These are phyloP conservation scores for Plantago rigida DNA, from an alignment of 305 asterid species.

Conservation along the genomic window DNA sequence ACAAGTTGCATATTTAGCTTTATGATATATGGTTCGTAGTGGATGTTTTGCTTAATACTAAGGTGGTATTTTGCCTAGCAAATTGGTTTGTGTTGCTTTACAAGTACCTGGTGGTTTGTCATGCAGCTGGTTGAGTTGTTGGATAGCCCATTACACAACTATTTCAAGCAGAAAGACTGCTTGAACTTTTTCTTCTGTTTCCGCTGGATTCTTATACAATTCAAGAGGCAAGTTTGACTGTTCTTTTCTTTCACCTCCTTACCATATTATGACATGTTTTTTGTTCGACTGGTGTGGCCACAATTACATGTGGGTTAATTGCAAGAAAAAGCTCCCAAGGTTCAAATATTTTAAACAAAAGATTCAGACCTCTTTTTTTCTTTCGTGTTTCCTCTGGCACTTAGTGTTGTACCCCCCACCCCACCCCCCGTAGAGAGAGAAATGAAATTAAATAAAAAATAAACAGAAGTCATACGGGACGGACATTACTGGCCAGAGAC, in stretches of 20 bases:
- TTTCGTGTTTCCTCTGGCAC: no score
- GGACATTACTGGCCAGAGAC: no score
- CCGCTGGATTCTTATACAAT: conserved; percentile 97
- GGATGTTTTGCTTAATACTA: conserved; percentile 6
- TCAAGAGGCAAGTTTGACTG: conserved; percentile 62
- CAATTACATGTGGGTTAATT: neutral
- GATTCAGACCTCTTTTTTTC: no score
- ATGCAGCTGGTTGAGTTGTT: conserved; percentile 88
- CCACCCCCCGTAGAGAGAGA: no score
- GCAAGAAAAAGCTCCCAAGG: no score
- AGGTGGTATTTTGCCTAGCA: neutral
- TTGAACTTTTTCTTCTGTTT: conserved; percentile 95
- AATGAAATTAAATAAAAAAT: no score
- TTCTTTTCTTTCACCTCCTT: conserved; percentile 5
- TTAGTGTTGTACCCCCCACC: no score
- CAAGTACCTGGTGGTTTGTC: conserved; percentile 5
- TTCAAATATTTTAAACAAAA: no score
- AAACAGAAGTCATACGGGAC: no score
- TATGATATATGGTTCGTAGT: neutral
- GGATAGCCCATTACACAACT: conserved; percentile 81
- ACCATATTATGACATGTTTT: neutral
- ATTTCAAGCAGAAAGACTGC: conserved; percentile 80
- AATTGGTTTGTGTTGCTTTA: conserved; percentile 16
- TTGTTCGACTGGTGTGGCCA: neutral
- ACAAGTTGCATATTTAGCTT: neutral